A percentile compares a stretch with the other conserved stretches of the same genome.
Evolutionary conservation across 805 yeast genomes (phyloP).

Genomic region (Saccharomyces jurei): DNA sequence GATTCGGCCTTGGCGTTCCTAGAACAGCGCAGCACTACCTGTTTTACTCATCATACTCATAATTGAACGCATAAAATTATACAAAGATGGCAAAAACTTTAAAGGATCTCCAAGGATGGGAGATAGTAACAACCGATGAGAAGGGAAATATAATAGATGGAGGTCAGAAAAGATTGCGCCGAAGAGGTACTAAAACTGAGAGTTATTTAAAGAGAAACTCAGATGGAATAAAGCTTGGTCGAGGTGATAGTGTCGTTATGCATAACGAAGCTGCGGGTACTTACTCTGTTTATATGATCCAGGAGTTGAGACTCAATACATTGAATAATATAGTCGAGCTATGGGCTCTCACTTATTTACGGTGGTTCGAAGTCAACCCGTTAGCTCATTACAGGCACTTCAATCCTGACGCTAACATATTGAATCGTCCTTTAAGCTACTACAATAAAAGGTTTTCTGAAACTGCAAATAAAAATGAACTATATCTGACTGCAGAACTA

Average conservation of each 20-base stretch:
- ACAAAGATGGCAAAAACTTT: constrained; percentile 14
- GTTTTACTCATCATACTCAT: background rate
- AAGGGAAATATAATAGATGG: constrained; percentile 11
- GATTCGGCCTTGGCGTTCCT: background rate
- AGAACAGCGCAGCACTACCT: background rate
- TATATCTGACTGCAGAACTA: constrained; percentile 44
- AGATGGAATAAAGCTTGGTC: constrained; percentile 39
- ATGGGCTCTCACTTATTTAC: constrained; percentile 37
- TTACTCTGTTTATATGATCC: constrained; percentile 37
- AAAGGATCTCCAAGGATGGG: constrained; percentile 20
- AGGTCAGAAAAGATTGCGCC: constrained; percentile 5
- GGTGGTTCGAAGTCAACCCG: constrained; percentile 31
- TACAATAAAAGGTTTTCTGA: constrained; percentile 10
- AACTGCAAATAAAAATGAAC: constrained; percentile 33
- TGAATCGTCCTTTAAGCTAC: constrained; percentile 5
- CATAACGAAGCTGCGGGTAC: constrained; percentile 26
- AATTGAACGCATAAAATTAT: background rate
- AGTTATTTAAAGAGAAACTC: constrained; percentile 31
- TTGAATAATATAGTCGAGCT: constrained; percentile 39
- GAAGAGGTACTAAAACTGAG: constrained; percentile 6
- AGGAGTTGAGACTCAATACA: constrained; percentile 43
- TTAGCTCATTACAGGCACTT: constrained; percentile 17
- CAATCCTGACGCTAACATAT: constrained; percentile 12
- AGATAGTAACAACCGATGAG: constrained; percentile 14
- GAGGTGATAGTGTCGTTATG: constrained; percentile 45